Conservation (phyloP, 2,329 filamentous ascomycete genomes). For the Colletotrichum sp. region DNA sequence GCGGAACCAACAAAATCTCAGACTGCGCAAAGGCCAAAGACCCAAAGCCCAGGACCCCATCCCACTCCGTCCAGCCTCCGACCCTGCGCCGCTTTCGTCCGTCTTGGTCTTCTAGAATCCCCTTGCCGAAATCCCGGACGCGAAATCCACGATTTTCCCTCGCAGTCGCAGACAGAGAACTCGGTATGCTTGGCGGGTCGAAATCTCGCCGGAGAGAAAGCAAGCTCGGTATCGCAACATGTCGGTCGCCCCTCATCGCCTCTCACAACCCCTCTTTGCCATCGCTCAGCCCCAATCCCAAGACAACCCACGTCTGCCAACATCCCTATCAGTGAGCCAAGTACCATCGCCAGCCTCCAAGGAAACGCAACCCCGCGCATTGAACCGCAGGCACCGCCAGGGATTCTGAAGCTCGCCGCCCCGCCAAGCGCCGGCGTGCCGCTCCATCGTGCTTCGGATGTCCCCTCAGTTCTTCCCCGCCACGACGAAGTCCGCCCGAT, state of each 20-base stretch:
- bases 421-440: neutral
- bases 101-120: neutral
- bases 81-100: neutral
- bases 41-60: neutral
- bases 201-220: neutral
- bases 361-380: neutral
- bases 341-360: neutral
- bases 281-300: neutral
- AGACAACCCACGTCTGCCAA: neutral
- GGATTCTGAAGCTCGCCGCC: neutral
- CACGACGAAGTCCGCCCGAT: neutral
- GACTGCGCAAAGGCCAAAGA: neutral
- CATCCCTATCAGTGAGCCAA: neutral
- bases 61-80: neutral
- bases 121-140: neutral
- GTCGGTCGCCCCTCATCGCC: neutral
- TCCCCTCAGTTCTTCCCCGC: neutral
- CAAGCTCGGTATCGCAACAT: neutral
- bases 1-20: neutral
- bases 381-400: neutral
- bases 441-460: neutral
- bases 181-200: neutral
- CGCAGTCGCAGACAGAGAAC: neutral
- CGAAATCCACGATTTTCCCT: neutral
- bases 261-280: neutral